Conservation (phyloP, 2,329 filamentous ascomycete species). For the Diaporthe longicolla region DNA sequence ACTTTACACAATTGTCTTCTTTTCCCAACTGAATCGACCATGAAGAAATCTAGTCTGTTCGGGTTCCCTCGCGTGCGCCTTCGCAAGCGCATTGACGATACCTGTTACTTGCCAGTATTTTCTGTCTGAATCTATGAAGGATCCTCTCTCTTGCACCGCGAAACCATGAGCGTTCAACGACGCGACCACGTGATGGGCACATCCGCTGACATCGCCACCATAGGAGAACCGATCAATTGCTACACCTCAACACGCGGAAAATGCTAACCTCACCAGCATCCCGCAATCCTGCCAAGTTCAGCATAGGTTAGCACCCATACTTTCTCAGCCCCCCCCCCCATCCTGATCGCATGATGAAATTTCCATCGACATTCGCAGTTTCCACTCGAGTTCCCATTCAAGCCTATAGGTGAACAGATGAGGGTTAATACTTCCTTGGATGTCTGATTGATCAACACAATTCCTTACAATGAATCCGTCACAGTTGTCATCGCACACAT, state of each 20-base stretch:
- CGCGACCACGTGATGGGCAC: background rate
- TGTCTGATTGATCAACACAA: conserved; percentile 70
- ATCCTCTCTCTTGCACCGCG: background rate
- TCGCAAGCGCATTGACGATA: conserved; percentile 62
- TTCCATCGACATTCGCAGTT: conserved; percentile 87
- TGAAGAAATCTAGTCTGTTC: conserved; percentile 82
- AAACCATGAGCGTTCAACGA: background rate
- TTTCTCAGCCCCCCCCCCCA: conserved; percentile 29
- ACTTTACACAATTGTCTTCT: conserved; percentile 78
- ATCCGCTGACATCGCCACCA: conserved; percentile 31
- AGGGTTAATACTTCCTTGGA: conserved; percentile 81
- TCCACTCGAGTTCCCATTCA: conserved; percentile 81
- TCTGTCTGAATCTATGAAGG: conserved; percentile 73
- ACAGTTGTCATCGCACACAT: background rate
- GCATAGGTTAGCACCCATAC: conserved; percentile 51
- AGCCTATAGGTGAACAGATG: conserved; percentile 78
- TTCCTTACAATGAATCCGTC: conserved; percentile 2
- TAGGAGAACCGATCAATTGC: conserved; percentile 20
- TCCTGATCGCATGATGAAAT: conserved; percentile 75
- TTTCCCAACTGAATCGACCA: conserved; percentile 91
- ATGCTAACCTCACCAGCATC: conserved; percentile 29
- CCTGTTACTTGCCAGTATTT: conserved; percentile 95
- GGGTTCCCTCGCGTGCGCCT: conserved; percentile 64
- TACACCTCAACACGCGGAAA: background rate
- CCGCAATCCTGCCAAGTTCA: background rate